Evolutionary conservation across 2,329 filamentous ascomycete species (phyloP).

Genomic region (Pezicula rhizophila): DNA sequence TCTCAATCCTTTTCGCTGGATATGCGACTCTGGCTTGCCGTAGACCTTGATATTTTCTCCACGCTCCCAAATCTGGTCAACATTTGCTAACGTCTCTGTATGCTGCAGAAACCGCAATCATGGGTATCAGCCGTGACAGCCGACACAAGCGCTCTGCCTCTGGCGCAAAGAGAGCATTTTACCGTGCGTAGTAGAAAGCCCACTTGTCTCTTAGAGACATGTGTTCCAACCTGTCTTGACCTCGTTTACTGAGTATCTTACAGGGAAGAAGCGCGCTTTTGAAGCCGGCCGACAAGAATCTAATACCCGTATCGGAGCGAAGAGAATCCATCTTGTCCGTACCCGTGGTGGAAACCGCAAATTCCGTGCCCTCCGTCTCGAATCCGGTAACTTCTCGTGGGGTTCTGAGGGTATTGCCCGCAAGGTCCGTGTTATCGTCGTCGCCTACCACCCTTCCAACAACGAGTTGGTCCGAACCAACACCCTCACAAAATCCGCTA

Average conservation of each 20-base stretch:
- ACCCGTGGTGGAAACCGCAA: conserved; percentile 99
- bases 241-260: conserved; percentile 39
- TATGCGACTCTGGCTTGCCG: too few relatives aligned
- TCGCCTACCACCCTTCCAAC: conserved; percentile 99
- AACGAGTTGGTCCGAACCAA: conserved; percentile 99
- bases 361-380: conserved; percentile 98
- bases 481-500: conserved; percentile 98
- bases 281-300: conserved; percentile 99
- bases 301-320: conserved; percentile 97
- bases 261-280: conserved; percentile 96
- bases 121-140: conserved; percentile 99
- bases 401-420: conserved; percentile 95
- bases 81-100: conserved; percentile 23
- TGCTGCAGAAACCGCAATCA: conserved; percentile 67
- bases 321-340: conserved; percentile 95
- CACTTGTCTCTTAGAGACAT: conserved; percentile 52
- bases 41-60: too few relatives aligned
- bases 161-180: conserved; percentile 94
- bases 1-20: too few relatives aligned
- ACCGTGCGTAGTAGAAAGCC: conserved; percentile 73
- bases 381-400: conserved; percentile 99
- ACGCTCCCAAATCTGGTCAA: neutral
- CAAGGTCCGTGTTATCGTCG: conserved; percentile 98
- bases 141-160: conserved; percentile 99
- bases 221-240: conserved; percentile 61